Percentiles rank a stretch among this genome's conserved stretches.
phyloP scores from a whole-genome alignment of 2,329 filamentous ascomycete genomes.

The Microdochium nivale region DNA sequence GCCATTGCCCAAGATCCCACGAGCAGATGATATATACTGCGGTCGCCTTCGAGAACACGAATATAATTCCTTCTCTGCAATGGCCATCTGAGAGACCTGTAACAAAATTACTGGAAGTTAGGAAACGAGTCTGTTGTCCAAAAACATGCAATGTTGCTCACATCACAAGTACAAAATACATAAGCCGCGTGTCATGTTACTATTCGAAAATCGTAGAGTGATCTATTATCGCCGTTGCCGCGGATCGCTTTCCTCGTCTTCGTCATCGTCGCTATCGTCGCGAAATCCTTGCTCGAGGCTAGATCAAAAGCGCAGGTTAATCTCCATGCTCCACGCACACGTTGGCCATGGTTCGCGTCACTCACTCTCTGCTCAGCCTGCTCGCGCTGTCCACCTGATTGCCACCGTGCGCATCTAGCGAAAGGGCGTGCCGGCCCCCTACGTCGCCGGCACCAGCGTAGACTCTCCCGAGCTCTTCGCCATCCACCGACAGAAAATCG shows the following conservation, averaged over 20 bases:
- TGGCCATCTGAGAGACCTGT: no score
- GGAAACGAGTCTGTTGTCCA: no score
- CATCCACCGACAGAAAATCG: slow-evolving; percentile 51
- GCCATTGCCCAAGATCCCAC: no score
- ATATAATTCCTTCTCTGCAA: no score
- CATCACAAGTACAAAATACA: no score
- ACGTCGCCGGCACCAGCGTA: slow-evolving; percentile 40
- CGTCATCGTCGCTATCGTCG: slow-evolving; percentile 62
- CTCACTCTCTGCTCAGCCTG: slow-evolving; percentile 67
- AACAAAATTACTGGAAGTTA: no score
- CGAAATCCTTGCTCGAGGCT: slow-evolving; percentile 65
- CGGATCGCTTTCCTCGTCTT: slow-evolving; percentile 7
- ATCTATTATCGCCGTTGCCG: slow-evolving; percentile 8
- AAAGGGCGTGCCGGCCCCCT: slow-evolving; percentile 32
- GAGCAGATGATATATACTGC: no score
- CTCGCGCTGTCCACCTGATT: slow-evolving; percentile 38
- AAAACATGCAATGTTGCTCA: no score
- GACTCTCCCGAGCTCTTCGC: slow-evolving; percentile 46
- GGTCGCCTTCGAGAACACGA: no score
- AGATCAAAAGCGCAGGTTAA: slow-evolving; percentile 2
- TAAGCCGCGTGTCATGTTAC: no score
- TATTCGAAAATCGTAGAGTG: neutral
- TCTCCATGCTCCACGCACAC: no score
- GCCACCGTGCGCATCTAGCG: slow-evolving; percentile 22
- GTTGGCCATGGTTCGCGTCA: slow-evolving; percentile 5